Base-by-base conservation (phyloP, 2,329 filamentous ascomycete species). In the Laburnicola sp. region DNA sequence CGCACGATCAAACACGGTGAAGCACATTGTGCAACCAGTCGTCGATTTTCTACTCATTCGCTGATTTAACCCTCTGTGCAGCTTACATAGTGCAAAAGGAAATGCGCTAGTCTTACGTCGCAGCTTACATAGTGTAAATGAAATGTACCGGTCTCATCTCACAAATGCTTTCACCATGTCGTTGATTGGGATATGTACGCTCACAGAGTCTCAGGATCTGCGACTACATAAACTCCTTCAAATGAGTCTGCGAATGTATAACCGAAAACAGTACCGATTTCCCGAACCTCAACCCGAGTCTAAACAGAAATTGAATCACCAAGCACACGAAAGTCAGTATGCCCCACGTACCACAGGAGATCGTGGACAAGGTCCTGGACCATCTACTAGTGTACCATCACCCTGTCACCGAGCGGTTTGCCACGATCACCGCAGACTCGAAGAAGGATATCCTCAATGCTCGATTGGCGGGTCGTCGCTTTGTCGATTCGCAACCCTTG, bases 301-400 rank as follows among this genome's bases (percentile, higher is more conserved):
- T 42, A 45, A 38, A 44, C 40, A 23, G 16, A 28, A 32, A 31
- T 44, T 39, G 2, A 4, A 36, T 28, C 38, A 39, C 45, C 8
- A 23, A 16, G 23, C 11, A 6, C 11, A 1, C 30, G 7, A 43
- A 25, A 35, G 7, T n/a, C 39, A 44, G 2, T 11, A 57, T 57
- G 57, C 21, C 53, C 11, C 37, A n/a, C 10, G 6, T 59, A 10
- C 47, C 51, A 31, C 47, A 10, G 10, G 54, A 59, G 28, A 48
- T 49, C 6, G 30, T 59, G 9, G 51, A 59, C 23, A 16, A 28
- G 2, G 35, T 54, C 8, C 9, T 54, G 6, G 21, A 23, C 2
- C 34, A 51, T 9, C 50, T 56, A 16, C 32, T 36, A 3, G 41
- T 16, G 8, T 39, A 51, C 22, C 11, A 46, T 10, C 40, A 51